Evolutionary conservation across 345 rosid species (phyloP).

Genomic region (Zanthoxylum bungeanum): DNA sequence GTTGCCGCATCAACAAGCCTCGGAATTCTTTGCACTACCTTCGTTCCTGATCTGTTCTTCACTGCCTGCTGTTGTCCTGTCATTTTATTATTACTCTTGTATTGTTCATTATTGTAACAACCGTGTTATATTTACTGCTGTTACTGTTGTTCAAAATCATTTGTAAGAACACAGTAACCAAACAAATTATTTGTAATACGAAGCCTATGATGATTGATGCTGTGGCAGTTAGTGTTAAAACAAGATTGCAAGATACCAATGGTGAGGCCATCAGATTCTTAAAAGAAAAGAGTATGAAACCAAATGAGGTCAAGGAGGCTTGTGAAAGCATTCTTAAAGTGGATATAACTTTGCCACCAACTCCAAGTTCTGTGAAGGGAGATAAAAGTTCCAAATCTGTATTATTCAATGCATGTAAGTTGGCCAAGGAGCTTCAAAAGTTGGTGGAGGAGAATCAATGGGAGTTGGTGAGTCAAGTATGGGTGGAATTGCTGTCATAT

Average conservation of each 20-base stretch:
- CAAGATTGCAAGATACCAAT: conserved; percentile 49
- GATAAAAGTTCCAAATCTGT: conserved; percentile 65
- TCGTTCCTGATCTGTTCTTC: too few relatives aligned
- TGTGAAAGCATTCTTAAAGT: conserved; percentile 19
- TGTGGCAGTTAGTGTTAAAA: conserved; percentile 47
- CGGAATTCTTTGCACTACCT: too few relatives aligned
- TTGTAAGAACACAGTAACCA: too few relatives aligned
- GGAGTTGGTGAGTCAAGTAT: conserved; percentile 49
- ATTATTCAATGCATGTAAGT: conserved; percentile 50
- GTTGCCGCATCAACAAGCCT: too few relatives aligned
- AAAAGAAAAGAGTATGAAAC: conserved; percentile 11
- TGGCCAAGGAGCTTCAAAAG: conserved; percentile 46
- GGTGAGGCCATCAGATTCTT: conserved; percentile 42
- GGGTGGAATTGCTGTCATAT: conserved; percentile 59
- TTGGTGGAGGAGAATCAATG: conserved; percentile 26
- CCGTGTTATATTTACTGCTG: too few relatives aligned
- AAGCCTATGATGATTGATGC: conserved; percentile 49
- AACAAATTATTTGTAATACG: too few relatives aligned
- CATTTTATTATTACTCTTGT: too few relatives aligned
- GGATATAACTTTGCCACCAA: conserved; percentile 27
- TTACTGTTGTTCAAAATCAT: too few relatives aligned
- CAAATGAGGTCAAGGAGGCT: conserved; percentile 7
- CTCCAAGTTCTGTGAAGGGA: conserved; percentile 49
- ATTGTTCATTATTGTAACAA: too few relatives aligned
- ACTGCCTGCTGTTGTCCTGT: too few relatives aligned